Evolutionary conservation across 2,329 filamentous ascomycete genomes (phyloP).

Genomic region (Penicillium sp.): DNA sequence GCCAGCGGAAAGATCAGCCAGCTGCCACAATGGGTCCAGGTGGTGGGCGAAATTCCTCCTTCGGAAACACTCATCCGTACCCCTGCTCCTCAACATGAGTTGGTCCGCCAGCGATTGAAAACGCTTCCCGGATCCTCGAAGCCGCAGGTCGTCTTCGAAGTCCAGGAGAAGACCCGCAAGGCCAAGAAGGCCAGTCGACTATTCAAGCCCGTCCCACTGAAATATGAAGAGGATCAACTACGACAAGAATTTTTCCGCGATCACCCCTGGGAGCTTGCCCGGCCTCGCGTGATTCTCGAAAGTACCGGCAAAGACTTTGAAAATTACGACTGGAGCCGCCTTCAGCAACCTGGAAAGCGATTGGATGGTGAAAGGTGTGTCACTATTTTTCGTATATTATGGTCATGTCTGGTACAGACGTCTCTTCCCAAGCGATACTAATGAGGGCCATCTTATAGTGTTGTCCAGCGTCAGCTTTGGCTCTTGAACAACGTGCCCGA

Average conservation of each 20-base stretch:
- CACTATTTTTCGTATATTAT: neutral
- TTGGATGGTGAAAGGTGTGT: conserved; percentile 80
- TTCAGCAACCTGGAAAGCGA: conserved; percentile 71
- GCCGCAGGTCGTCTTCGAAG: conserved; percentile 38
- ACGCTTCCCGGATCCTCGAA: conserved; percentile 28
- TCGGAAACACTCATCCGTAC: conserved; percentile 59
- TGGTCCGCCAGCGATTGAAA: conserved; percentile 41
- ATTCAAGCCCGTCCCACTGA: conserved; percentile 75
- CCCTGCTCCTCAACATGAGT: conserved; percentile 48
- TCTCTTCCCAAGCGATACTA: neutral
- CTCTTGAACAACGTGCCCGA: conserved; percentile 65
- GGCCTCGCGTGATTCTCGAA: conserved; percentile 82
- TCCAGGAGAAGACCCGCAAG: conserved; percentile 42
- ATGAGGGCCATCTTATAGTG: conserved; percentile 52
- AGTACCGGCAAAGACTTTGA: conserved; percentile 77
- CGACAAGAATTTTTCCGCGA: conserved; percentile 83
- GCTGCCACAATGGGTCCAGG: conserved; percentile 54
- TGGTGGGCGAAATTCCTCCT: conserved; percentile 58
- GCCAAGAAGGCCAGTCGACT: conserved; percentile 67
- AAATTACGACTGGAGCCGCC: conserved; percentile 72
- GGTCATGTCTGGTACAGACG: neutral
- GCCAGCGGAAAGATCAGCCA: conserved; percentile 35
- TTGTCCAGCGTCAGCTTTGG: conserved; percentile 87
- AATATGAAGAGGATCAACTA: conserved; percentile 79
- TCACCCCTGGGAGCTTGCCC: conserved; percentile 94